A percentile compares a stretch with the other conserved stretches of the same genome.
Conservation (phyloP, 2,329 filamentous ascomycete genomes). For the Fusarium sp. region DNA sequence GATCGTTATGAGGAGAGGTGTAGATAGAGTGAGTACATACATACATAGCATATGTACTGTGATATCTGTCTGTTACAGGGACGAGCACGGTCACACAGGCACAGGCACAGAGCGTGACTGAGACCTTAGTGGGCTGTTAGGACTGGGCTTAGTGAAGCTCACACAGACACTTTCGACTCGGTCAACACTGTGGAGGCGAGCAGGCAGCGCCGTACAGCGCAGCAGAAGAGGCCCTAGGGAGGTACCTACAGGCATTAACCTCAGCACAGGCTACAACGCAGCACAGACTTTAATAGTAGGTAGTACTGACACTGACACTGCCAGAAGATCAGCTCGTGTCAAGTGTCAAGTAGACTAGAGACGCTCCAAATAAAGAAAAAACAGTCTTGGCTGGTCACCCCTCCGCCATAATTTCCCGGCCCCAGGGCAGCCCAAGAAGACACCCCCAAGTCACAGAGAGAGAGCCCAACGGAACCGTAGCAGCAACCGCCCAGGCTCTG, state of each 20-base stretch:
- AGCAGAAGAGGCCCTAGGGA: not conserved
- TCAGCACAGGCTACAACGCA: not conserved
- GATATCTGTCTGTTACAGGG: conserved; percentile 26
- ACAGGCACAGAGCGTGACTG: conserved; percentile 19
- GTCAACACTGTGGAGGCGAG: not conserved
- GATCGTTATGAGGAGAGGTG: conserved; percentile 14
- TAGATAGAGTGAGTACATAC: conserved; percentile 13
- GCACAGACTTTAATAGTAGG: not conserved
- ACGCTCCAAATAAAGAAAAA: conserved; percentile 39
- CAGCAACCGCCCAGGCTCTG: conserved; percentile 13
- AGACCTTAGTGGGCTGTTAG: conserved; percentile 21
- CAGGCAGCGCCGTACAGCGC: not conserved
- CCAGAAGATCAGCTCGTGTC: conserved; percentile 29
- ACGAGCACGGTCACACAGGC: conserved; percentile 25
- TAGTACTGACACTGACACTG: conserved; percentile 7
- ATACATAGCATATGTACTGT: not conserved
- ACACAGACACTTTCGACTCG: conserved; percentile 27
- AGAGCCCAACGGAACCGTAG: conserved; percentile 16
- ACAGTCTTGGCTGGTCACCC: conserved; percentile 34
- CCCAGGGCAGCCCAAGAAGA: conserved; percentile 31
- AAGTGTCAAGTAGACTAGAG: conserved; percentile 21
- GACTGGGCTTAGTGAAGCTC: conserved; percentile 26
- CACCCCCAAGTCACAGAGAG: not conserved
- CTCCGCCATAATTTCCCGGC: conserved; percentile 44
- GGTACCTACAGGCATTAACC: not conserved